Conservation (phyloP, 1,284 basidiomycete species). For the Cystobasidium slooffiae region DNA sequence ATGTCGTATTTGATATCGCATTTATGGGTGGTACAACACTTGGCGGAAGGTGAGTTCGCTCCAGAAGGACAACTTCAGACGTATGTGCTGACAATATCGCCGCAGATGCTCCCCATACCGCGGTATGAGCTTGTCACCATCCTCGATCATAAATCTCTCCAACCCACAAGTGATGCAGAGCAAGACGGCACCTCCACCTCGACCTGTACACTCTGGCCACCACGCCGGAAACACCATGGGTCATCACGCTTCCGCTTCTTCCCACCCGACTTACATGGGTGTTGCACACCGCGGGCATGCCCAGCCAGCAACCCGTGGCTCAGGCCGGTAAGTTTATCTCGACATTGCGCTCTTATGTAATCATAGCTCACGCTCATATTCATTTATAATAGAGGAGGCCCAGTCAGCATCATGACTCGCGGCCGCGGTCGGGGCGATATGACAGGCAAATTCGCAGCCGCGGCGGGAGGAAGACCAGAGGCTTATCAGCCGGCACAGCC, state of each 20-base stretch:
- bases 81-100: conserved; percentile 18
- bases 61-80: conserved; percentile 31
- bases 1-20: conserved; percentile 94
- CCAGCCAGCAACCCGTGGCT: not conserved
- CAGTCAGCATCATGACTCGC: conserved; percentile 6
- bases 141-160: conserved; percentile 81
- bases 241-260: conserved; percentile 17
- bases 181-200: not conserved
- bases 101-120: conserved; percentile 83
- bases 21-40: conserved; percentile 92
- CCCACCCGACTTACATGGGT: conserved; percentile 31
- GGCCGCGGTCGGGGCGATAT: conserved; percentile 4
- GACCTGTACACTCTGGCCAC: not conserved
- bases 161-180: conserved; percentile 26
- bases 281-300: conserved; percentile 26
- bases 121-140: conserved; percentile 80
- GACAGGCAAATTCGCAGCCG: conserved; percentile 26
- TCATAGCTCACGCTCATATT: not conserved
- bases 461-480: conserved; percentile 6
- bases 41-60: conserved; percentile 69
- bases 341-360: not conserved
- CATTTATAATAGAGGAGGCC: conserved; percentile 15
- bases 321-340: conserved; percentile 11
- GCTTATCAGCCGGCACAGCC: conserved; percentile 22
- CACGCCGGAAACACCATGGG: conserved; percentile 3